phyloP scores from a whole-genome alignment of 1,139 yeast genomes.

The Candida frijolesensis region DNA sequence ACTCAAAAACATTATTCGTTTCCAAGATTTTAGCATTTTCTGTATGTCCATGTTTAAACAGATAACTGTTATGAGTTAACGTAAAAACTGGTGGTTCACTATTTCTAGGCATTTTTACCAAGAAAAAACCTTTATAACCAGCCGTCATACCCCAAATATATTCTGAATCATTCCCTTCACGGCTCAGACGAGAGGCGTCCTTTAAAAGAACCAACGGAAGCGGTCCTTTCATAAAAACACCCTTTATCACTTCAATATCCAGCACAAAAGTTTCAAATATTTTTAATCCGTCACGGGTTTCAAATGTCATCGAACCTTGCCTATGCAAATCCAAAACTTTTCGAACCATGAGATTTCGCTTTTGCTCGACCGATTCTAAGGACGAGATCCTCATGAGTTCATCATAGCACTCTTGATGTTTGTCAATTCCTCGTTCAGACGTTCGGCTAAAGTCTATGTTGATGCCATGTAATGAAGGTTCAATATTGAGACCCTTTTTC shows the following conservation, averaged over 20 bases:
- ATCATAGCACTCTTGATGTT: constrained; percentile 18
- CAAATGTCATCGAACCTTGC: constrained; percentile 21
- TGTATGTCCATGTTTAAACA: too few species aligned
- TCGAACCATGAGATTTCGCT: constrained; percentile 19
- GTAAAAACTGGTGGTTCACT: too few species aligned
- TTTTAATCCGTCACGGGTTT: constrained; percentile 34
- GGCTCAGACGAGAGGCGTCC: constrained; percentile 35
- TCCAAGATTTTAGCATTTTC: too few species aligned
- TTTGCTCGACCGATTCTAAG: constrained; percentile 18
- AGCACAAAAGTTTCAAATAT: constrained; percentile 44
- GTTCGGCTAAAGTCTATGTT: constrained; percentile 12
- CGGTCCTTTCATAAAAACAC: constrained; percentile 17
- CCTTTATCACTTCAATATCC: constrained; percentile 21
- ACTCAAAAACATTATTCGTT: too few species aligned
- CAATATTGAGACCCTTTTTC: constrained; percentile 58
- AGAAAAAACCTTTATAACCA: too few species aligned
- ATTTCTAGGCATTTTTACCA: too few species aligned
- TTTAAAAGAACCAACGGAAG: constrained; percentile 34
- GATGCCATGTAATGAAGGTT: constrained; percentile 58
- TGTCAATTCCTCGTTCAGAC: constrained; percentile 24
- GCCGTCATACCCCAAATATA: too few species aligned
- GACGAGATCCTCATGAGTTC: constrained; percentile 15
- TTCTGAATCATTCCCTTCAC: constrained; percentile 14
- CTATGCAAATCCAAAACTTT: constrained; percentile 6
- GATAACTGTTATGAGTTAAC: too few species aligned